Evolutionary conservation across 2,329 filamentous ascomycete species (phyloP).

Genomic region (Coleophoma crateriformis): DNA sequence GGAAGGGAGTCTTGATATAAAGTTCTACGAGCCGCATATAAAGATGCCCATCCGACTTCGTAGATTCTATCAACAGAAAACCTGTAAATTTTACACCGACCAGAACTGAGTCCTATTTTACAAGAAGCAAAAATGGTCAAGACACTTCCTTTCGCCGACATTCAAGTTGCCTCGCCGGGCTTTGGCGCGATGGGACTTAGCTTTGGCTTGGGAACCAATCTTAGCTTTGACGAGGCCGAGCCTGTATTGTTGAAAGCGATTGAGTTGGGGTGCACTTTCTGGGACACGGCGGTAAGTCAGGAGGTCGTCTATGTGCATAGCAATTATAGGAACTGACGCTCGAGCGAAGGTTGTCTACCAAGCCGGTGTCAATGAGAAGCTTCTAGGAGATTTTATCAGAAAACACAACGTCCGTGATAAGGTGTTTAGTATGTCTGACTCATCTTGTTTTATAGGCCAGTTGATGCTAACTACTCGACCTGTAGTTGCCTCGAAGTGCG

Average conservation of each 20-base stretch:
- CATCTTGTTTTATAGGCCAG: neutral
- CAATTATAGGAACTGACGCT: too few relatives aligned
- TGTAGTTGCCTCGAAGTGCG: constrained; percentile 45
- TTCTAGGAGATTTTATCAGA: constrained; percentile 22
- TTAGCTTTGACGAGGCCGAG: constrained; percentile 38
- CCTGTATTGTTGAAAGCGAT: constrained; percentile 43
- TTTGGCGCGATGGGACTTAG: constrained; percentile 46
- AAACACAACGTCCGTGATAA: constrained; percentile 28
- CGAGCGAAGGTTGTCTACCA: too few relatives aligned
- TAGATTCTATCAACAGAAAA: too few relatives aligned
- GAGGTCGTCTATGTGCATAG: too few relatives aligned
- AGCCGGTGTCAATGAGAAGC: too few relatives aligned
- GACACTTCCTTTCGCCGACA: constrained; percentile 32
- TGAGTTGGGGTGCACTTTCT: constrained; percentile 37
- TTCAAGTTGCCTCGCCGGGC: constrained; percentile 35
- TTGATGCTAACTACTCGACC: constrained; percentile 33
- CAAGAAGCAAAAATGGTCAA: constrained; percentile 28
- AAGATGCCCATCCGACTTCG: too few relatives aligned
- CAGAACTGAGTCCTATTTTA: neutral
- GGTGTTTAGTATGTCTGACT: constrained; percentile 36
- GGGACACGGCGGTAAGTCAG: constrained; percentile 12
- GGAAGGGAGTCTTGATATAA: too few relatives aligned
- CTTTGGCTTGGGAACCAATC: constrained; percentile 34
- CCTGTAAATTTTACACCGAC: too few relatives aligned
- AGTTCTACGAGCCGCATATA: too few relatives aligned